Conservation (phyloP, 1,284 basidiomycete species). For the Tremellales sp. region DNA sequence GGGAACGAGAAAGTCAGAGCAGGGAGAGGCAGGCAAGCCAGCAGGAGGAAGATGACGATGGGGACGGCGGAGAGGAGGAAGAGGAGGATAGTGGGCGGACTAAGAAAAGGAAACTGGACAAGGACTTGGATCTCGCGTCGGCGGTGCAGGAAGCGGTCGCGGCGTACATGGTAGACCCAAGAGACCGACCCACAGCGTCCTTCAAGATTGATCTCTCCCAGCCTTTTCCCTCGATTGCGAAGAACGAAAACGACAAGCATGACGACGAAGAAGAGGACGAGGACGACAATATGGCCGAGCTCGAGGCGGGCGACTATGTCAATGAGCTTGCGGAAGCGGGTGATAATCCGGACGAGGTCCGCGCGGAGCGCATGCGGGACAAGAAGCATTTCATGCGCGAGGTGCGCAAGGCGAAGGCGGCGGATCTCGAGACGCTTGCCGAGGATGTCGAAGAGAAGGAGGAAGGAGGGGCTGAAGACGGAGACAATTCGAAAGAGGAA, state of each 20-base stretch:
- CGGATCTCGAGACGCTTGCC: slow-evolving; percentile 16
- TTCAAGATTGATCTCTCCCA: too few relatives aligned
- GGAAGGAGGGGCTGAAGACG: slow-evolving; percentile 12
- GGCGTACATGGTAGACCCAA: too few relatives aligned
- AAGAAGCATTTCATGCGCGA: slow-evolving; percentile 13
- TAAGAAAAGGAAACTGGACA: slow-evolving; percentile 23
- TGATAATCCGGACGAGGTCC: slow-evolving; percentile 26
- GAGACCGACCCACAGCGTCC: neutral
- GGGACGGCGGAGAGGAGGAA: slow-evolving; percentile 41
- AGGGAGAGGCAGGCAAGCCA: slow-evolving; percentile 27
- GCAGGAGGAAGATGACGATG: slow-evolving; percentile 25
- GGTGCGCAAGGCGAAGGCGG: slow-evolving; percentile 6
- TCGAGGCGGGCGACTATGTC: slow-evolving; percentile 54
- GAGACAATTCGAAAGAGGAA: slow-evolving; percentile 18
- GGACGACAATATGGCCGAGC: slow-evolving; percentile 38
- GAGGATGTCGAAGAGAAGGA: slow-evolving; percentile 10
- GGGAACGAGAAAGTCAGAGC: slow-evolving; percentile 15
- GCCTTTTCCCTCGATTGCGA: too few relatives aligned
- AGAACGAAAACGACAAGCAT: slow-evolving; percentile 11
- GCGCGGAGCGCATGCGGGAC: slow-evolving; percentile 12
- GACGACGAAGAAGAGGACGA: slow-evolving; percentile 50
- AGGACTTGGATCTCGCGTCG: slow-evolving; percentile 37
- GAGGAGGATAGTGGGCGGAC: slow-evolving; percentile 47
- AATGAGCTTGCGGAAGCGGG: slow-evolving; percentile 50
- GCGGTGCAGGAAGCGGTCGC: slow-evolving; percentile 44